Conservation (phyloP, 2,329 filamentous ascomycete species). For the Nemania sp. region DNA sequence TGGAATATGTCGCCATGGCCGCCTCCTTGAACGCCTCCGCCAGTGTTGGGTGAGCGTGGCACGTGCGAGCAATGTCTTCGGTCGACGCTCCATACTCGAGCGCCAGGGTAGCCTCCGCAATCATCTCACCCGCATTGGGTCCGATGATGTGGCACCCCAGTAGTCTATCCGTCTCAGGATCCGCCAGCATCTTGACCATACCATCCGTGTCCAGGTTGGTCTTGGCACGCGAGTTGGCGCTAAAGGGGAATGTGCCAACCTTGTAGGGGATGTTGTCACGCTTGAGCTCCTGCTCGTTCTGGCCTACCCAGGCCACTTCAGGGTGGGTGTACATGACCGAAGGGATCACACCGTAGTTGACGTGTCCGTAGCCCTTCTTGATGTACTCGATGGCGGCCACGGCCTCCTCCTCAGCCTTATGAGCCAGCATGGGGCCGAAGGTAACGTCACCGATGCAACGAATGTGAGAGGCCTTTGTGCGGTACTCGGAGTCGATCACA, state of each 20-base stretch:
- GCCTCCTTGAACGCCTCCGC: constrained; percentile 99
- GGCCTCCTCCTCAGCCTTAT: constrained; percentile 99
- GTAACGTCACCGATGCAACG: constrained; percentile 96
- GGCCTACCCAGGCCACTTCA: constrained; percentile 98
- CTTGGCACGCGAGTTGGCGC: constrained; percentile 98
- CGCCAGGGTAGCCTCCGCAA: constrained; percentile 94
- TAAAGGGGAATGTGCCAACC: constrained; percentile 94
- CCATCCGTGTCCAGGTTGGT: constrained; percentile 97
- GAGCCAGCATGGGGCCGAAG: constrained; percentile 98
- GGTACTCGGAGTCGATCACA: constrained; percentile 98
- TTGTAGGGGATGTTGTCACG: constrained; percentile 90
- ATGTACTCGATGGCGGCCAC: constrained; percentile 97
- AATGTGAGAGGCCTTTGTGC: constrained; percentile 97
- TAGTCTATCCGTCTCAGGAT: constrained; percentile 95
- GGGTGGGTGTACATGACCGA: constrained; percentile 99
- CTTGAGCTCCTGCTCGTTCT: constrained; percentile 97
- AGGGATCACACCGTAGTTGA: constrained; percentile 98
- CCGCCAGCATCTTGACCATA: constrained; percentile 95
- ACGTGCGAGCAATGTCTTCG: constrained; percentile 94
- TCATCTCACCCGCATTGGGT: constrained; percentile 98
- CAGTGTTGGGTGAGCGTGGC: constrained; percentile 95
- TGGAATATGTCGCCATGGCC: constrained; percentile 95
- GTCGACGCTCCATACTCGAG: constrained; percentile 96
- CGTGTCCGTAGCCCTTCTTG: constrained; percentile 96
- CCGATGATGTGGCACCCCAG: constrained; percentile 97